Evolutionary conservation across 768 basidiomycete species (phyloP).

Genomic region (Atractiella rhizophila): DNA sequence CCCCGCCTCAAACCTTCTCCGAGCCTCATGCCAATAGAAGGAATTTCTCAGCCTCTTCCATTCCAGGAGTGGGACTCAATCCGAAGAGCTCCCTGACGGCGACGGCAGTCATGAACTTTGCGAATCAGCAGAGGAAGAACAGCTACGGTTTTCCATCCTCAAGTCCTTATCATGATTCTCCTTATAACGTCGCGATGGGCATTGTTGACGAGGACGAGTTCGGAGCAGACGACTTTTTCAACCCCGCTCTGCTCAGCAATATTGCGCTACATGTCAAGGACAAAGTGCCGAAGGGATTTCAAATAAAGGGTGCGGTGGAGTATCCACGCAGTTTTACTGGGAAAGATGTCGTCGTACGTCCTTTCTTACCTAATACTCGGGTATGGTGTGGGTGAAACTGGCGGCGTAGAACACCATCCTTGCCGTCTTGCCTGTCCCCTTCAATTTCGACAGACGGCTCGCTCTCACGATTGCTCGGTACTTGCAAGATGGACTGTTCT

Average conservation of each 20-base stretch:
- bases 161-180: too few relatives aligned
- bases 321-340: slow-evolving; percentile 81
- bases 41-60: too few relatives aligned
- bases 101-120: too few relatives aligned
- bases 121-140: too few relatives aligned
- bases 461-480: slow-evolving; percentile 55
- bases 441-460: slow-evolving; percentile 49
- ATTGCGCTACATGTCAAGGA: slow-evolving; percentile 71
- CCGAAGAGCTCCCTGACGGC: too few relatives aligned
- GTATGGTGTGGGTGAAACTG: not conserved
- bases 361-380: slow-evolving; percentile 21
- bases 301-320: slow-evolving; percentile 77
- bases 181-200: too few relatives aligned
- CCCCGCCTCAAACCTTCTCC: too few relatives aligned
- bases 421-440: slow-evolving; percentile 65
- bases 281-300: slow-evolving; percentile 59
- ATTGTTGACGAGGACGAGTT: slow-evolving; percentile 15
- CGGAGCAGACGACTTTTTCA: slow-evolving; percentile 24
- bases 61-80: too few relatives aligned
- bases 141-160: too few relatives aligned
- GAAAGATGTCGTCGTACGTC: slow-evolving; percentile 76
- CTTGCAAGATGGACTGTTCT: slow-evolving; percentile 75
- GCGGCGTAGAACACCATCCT: slow-evolving; percentile 6
- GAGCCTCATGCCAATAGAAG: too few relatives aligned
- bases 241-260: slow-evolving; percentile 63